Base-by-base conservation (phyloP, 1,139 yeast genomes). In the Blastobotrys elegans region DNA sequence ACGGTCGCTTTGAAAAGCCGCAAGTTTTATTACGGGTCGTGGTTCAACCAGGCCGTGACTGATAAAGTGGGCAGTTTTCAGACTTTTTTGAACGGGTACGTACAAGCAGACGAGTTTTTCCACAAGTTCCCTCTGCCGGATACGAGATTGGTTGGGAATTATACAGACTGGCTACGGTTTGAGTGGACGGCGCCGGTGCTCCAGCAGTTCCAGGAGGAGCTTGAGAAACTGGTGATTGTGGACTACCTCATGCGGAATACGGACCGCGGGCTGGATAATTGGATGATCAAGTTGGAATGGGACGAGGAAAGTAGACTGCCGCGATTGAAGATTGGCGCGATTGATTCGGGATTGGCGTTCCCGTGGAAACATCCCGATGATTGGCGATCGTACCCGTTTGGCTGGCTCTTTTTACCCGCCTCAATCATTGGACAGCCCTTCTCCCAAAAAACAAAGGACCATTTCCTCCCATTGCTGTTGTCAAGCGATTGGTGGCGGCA, bases 301-400 rank as follows among this genome's bases (percentile, higher is more conserved):
- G 40, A 37, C n/a, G 62, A 56, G 31, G 61, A 56, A 13, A 38
- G 46, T 10, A 57, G 46, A 3, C 47, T 50, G 3, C 83, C 84
- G 0, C 52, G 50, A 0, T 54, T 84, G n/a, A 72, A 68, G 45
- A 71, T 84, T 18, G 89, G 88, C 2, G 92, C 92, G 0, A 84
- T 84, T 44, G 92, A 84, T 58, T 82, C 87, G 2, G 90, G 90
- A 0, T 68, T 84, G 27, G 76, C 90, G 0, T 83, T 82, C 56
- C 92, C 92, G 3, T 84, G 90, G 90, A 84, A 84, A 57, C 87
- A 82, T 55, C 92, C 92, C 0, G 86, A 84, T 61, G 89, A 82
- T 58, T 83, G 90, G 89, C 67, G 92, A 47, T 80, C 87, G 1
- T 84, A 82, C 56, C 92, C 92, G 0, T 84, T 77, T 65, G 92